Conservation (phyloP, 805 yeast species). For the Kuraishia cidri region DNA sequence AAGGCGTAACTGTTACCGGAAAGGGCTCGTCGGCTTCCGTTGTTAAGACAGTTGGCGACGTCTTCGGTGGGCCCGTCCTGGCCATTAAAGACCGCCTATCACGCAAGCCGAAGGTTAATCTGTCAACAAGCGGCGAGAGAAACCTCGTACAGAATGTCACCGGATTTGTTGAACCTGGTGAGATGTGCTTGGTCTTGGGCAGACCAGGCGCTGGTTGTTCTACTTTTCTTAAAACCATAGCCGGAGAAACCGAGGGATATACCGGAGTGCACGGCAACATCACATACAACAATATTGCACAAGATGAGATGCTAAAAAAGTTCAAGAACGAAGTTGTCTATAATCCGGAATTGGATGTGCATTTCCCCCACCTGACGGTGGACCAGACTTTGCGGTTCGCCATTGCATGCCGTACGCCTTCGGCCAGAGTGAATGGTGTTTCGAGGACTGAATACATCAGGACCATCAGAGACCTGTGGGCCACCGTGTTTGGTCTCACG, state of each 20-base stretch:
- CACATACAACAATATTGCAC: slow-evolving; percentile 53
- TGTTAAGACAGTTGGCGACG: slow-evolving; percentile 32
- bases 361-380: slow-evolving; percentile 71
- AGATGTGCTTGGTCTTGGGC: slow-evolving; percentile 60
- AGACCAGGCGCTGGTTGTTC: slow-evolving; percentile 82
- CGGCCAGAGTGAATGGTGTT: slow-evolving; percentile 36
- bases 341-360: slow-evolving; percentile 59
- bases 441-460: slow-evolving; percentile 37
- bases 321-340: slow-evolving; percentile 51
- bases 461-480: slow-evolving; percentile 27
- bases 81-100: background rate
- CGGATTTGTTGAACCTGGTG: slow-evolving; percentile 34
- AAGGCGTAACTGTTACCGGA: slow-evolving; percentile 30
- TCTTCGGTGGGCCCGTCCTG: slow-evolving; percentile 19
- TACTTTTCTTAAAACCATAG: slow-evolving; percentile 53
- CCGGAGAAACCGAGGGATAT: slow-evolving; percentile 38
- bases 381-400: slow-evolving; percentile 68
- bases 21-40: slow-evolving; percentile 35
- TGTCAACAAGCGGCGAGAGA: slow-evolving; percentile 31
- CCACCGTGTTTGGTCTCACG: slow-evolving; percentile 44
- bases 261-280: slow-evolving; percentile 44
- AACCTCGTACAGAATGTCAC: slow-evolving; percentile 1
- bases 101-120: slow-evolving; percentile 12
- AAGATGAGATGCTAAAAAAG: slow-evolving; percentile 46
- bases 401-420: slow-evolving; percentile 60